phyloP scores from a whole-genome alignment of 2,329 filamentous ascomycete species.

The Aspergillus novoparasiticus region DNA sequence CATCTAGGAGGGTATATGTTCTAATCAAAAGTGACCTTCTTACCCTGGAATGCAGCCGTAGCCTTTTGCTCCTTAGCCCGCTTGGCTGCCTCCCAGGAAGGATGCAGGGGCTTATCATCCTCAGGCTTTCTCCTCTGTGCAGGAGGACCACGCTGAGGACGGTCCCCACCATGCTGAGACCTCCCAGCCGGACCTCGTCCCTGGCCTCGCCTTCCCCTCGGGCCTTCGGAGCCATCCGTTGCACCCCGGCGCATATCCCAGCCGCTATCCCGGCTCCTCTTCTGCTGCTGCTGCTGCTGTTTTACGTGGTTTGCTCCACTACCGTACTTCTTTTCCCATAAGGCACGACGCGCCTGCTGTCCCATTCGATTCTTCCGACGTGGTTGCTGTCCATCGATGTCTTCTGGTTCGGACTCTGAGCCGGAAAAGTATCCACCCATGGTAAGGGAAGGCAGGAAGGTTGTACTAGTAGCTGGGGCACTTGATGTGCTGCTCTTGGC shows the following conservation, averaged over 20 bases:
- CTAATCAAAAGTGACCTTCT: conserved; percentile 65
- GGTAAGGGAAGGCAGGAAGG: conserved; percentile 63
- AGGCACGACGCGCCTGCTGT: conserved; percentile 61
- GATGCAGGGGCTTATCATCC: conserved; percentile 60
- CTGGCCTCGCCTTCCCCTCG: conserved; percentile 30
- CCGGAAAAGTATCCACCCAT: conserved; percentile 66
- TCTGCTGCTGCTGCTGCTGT: conserved; percentile 39
- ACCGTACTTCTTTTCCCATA: conserved; percentile 66
- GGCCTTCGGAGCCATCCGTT: conserved; percentile 31
- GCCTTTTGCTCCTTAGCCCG: conserved; percentile 56
- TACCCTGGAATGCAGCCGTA: conserved; percentile 57
- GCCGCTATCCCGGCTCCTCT: conserved; percentile 50
- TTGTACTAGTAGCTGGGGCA: conserved; percentile 42
- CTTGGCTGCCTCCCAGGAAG: conserved; percentile 66
- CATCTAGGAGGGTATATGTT: conserved; percentile 19
- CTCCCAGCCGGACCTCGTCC: conserved; percentile 18
- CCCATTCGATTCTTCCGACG: conserved; percentile 63
- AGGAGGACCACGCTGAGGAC: conserved; percentile 18
- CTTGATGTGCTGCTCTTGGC: conserved; percentile 27
- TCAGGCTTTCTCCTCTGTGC: conserved; percentile 25
- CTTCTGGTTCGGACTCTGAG: conserved; percentile 58
- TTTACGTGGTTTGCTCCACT: conserved; percentile 60
- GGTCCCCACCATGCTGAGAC: conserved; percentile 19
- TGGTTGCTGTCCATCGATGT: conserved; percentile 45
- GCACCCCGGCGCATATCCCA: conserved; percentile 64